Conservation (phyloP, 768 basidiomycete genomes). For the Tephrocybe sp. region DNA sequence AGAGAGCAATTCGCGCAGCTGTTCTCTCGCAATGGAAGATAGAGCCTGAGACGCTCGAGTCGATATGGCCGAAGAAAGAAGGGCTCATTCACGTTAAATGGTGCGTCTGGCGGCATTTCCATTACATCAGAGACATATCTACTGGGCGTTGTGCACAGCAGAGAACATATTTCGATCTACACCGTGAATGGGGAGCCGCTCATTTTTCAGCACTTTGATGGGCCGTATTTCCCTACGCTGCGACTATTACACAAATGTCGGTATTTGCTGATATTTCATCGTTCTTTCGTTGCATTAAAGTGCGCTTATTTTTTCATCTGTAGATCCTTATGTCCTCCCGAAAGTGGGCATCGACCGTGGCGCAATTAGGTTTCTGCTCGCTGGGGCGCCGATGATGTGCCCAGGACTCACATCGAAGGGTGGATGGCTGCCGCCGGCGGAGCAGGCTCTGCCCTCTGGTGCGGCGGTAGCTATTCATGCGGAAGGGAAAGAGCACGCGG, state of each 20-base stretch:
- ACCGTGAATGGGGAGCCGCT: conserved; percentile 84
- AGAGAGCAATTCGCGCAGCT: conserved; percentile 79
- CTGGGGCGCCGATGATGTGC: conserved; percentile 95
- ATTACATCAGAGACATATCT: conserved; percentile 14
- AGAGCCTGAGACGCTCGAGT: conserved; percentile 78
- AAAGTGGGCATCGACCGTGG: conserved; percentile 91
- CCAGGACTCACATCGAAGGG: conserved; percentile 94
- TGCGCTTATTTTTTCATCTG: conserved; percentile 1
- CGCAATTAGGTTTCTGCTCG: conserved; percentile 94
- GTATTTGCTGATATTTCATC: conserved; percentile 19
- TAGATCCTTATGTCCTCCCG: conserved; percentile 91
- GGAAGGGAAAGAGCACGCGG: conserved; percentile 94
- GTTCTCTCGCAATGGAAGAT: conserved; percentile 84
- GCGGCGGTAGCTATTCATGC: conserved; percentile 86
- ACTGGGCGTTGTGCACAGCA: conserved; percentile 47
- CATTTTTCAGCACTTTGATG: conserved; percentile 97
- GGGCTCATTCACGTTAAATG: conserved; percentile 91
- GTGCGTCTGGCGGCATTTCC: conserved; percentile 43
- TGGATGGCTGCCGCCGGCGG: conserved; percentile 78
- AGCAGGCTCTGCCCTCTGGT: conserved; percentile 63
- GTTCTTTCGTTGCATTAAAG: not conserved
- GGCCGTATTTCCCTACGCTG: conserved; percentile 87
- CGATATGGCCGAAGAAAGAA: conserved; percentile 99
- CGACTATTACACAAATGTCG: conserved; percentile 89
- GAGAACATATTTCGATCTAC: conserved; percentile 94